These are phyloP conservation scores for Tephrocybe sp. DNA, from an alignment of 768 basidiomycete species.

Conservation along the genomic window DNA sequence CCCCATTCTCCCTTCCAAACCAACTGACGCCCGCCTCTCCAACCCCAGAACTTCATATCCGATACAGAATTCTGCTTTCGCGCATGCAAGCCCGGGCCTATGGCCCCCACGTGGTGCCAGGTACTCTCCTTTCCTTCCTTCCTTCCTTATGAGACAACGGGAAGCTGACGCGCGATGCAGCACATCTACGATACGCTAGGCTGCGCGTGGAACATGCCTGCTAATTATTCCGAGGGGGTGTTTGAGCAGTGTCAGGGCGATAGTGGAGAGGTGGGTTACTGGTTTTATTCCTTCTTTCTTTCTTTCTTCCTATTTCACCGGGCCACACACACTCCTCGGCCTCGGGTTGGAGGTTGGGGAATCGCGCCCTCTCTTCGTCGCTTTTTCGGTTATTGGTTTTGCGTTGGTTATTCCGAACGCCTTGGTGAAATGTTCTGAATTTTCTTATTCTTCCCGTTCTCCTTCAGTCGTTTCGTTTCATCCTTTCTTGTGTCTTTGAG, in stretches of 20 bases:
- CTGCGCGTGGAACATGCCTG: slow-evolving; percentile 65
- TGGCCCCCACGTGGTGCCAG: slow-evolving; percentile 51
- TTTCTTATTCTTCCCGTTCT: not conserved
- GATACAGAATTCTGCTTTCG: slow-evolving; percentile 69
- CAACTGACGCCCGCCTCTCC: too few species aligned
- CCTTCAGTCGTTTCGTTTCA: not conserved
- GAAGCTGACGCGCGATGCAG: slow-evolving; percentile 20
- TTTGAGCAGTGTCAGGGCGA: slow-evolving; percentile 58
- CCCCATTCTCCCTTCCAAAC: too few species aligned
- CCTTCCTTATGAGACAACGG: not conserved
- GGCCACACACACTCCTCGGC: too few species aligned
- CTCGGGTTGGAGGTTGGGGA: too few species aligned
- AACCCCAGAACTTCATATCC: slow-evolving; percentile 58
- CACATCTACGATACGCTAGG: slow-evolving; percentile 60
- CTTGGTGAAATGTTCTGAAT: too few species aligned
- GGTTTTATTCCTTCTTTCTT: not conserved
- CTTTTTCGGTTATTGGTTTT: too few species aligned
- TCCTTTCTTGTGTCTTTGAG: too few species aligned
- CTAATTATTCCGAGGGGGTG: slow-evolving; percentile 40
- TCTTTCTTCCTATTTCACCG: too few species aligned
- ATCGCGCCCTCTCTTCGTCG: too few species aligned
- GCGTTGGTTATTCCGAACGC: too few species aligned
- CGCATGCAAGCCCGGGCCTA: slow-evolving; percentile 55
- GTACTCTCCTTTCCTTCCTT: slow-evolving; percentile 1
- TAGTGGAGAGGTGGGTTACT: slow-evolving; percentile 39